Conservation (phyloP, 352 stramenopile genomes). For the Pythium periplocum region DNA sequence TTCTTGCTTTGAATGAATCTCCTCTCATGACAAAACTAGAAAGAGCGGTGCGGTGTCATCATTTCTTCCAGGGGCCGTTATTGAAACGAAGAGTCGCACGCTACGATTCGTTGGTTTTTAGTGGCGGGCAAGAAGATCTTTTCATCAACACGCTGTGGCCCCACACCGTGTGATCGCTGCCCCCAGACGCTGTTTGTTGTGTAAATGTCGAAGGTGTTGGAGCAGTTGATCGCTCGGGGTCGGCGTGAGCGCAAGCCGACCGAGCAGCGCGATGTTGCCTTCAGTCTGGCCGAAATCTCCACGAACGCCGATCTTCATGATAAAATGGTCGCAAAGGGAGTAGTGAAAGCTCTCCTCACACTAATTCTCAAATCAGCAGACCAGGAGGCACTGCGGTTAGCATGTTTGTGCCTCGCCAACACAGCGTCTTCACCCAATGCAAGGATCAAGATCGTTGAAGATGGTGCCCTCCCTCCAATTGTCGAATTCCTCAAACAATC, state of each 20-base stretch:
- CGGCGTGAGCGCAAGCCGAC: slow-evolving; percentile 91
- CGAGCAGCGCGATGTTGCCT: slow-evolving; percentile 95
- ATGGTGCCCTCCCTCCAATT: slow-evolving; percentile 85
- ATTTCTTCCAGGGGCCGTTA: too few species aligned
- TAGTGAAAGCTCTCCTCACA: slow-evolving; percentile 88
- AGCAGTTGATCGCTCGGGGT: slow-evolving; percentile 95
- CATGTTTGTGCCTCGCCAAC: slow-evolving; percentile 94
- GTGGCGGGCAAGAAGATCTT: too few species aligned
- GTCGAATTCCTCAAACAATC: slow-evolving; percentile 89
- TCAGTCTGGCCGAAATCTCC: slow-evolving; percentile 94
- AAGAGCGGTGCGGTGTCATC: too few species aligned
- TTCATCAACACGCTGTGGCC: too few species aligned
- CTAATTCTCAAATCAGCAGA: slow-evolving; percentile 91
- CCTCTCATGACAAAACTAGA: too few species aligned
- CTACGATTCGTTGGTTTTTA: too few species aligned
- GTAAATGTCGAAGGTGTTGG: slow-evolving; percentile 90
- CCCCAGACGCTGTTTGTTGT: too few species aligned
- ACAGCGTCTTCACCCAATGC: slow-evolving; percentile 84
- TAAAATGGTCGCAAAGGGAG: slow-evolving; percentile 94
- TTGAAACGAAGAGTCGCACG: too few species aligned
- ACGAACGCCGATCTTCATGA: slow-evolving; percentile 91
- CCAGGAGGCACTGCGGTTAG: slow-evolving; percentile 90
- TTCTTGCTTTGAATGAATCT: too few species aligned
- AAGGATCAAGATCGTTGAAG: slow-evolving; percentile 91
- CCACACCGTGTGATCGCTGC: too few species aligned